These are phyloP conservation scores for Rachicladosporium sp. DNA, from an alignment of 2,329 filamentous ascomycete species.

Conservation along the genomic window DNA sequence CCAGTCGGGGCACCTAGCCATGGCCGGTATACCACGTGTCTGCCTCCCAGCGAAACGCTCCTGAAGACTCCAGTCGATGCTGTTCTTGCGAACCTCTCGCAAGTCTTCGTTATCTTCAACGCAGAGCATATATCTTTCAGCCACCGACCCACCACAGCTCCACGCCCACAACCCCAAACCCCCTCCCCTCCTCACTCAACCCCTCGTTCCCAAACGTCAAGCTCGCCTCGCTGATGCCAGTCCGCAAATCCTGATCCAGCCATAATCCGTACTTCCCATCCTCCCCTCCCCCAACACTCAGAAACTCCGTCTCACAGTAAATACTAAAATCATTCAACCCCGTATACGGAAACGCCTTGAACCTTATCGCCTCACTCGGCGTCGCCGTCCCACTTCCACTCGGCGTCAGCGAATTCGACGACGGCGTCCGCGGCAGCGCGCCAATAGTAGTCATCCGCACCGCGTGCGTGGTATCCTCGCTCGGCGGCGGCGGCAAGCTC, in stretches of 20 bases:
- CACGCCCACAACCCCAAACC: slow-evolving; percentile 81
- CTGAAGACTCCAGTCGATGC: too few species aligned
- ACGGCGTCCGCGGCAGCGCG: slow-evolving; percentile 1
- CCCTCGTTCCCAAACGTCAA: slow-evolving; percentile 93
- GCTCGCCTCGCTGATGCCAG: slow-evolving; percentile 71
- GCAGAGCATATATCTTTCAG: too few species aligned
- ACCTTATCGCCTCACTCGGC: slow-evolving; percentile 62
- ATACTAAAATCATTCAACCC: slow-evolving; percentile 96
- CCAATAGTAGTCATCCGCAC: slow-evolving; percentile 49
- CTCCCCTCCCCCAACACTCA: slow-evolving; percentile 73
- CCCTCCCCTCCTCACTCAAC: slow-evolving; percentile 80
- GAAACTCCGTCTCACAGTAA: slow-evolving; percentile 72
- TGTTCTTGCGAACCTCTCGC: too few species aligned
- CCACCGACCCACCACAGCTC: slow-evolving; percentile 83
- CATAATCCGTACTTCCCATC: slow-evolving; percentile 89
- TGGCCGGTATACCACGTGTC: too few species aligned
- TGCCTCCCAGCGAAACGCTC: too few species aligned
- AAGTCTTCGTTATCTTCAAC: too few species aligned
- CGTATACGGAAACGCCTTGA: slow-evolving; percentile 94
- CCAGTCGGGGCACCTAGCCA: too few species aligned
- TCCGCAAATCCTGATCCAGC: slow-evolving; percentile 75
- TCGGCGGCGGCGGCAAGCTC: slow-evolving; percentile 57
- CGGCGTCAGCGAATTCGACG: not conserved
- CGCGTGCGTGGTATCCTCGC: slow-evolving; percentile 50
- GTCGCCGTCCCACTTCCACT: too few species aligned